Conservation (phyloP, 192 early-diverging fungal genomes). For the Phycomyces nitens region DNA sequence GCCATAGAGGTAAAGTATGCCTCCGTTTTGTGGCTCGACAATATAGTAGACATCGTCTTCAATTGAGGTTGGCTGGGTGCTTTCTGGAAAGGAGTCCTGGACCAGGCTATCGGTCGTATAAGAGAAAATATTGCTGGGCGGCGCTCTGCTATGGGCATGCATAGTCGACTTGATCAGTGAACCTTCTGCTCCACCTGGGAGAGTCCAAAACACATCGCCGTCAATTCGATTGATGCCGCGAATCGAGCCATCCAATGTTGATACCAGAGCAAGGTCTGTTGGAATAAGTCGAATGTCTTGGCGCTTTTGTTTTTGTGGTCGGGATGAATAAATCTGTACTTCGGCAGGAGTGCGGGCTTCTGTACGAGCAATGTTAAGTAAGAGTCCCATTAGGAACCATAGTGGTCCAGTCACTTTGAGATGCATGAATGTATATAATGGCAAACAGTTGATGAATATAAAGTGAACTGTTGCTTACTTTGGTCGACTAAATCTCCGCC, state of each 20-base stretch:
- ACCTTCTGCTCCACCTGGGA: slow-evolving; percentile 44
- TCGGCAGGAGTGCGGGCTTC: too few relatives aligned
- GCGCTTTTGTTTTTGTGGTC: too few relatives aligned
- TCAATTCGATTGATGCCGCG: slow-evolving; percentile 58
- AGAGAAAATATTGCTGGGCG: not conserved
- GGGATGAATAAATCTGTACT: too few relatives aligned
- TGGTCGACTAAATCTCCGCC: too few relatives aligned
- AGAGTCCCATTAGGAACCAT: too few relatives aligned
- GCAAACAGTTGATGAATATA: too few relatives aligned
- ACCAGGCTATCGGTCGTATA: slow-evolving; percentile 3
- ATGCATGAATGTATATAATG: too few relatives aligned
- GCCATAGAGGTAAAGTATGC: slow-evolving; percentile 59
- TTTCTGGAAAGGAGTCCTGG: not conserved
- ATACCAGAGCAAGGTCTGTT: slow-evolving; percentile 52
- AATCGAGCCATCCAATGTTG: slow-evolving; percentile 72
- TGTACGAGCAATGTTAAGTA: too few relatives aligned
- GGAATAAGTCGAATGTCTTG: not conserved
- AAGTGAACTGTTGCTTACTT: too few relatives aligned
- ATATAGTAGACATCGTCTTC: slow-evolving; percentile 59
- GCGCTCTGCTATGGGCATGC: not conserved
- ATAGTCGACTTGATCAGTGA: slow-evolving; percentile 39
- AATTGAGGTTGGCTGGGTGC: not conserved
- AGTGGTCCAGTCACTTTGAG: too few relatives aligned
- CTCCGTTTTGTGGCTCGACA: slow-evolving; percentile 69
- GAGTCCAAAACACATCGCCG: slow-evolving; percentile 62